Evolutionary conservation across 2,329 filamentous ascomycete genomes (phyloP).

Genomic region (Penicillium crustosum): DNA sequence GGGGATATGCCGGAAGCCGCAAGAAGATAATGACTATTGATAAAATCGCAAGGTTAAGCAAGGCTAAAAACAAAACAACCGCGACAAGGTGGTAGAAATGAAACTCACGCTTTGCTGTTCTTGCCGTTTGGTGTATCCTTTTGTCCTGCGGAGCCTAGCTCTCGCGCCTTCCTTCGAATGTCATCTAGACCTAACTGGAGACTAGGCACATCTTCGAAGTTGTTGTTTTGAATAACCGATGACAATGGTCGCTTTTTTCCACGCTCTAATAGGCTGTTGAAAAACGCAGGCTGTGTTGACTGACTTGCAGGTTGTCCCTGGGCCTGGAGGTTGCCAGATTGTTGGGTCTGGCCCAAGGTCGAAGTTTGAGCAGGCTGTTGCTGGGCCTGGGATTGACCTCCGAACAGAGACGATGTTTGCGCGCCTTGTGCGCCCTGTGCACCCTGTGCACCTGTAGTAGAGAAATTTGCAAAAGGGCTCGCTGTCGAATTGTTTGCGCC

Average conservation of each 20-base stretch:
- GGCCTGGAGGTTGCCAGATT: constrained; percentile 21
- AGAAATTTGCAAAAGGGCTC: constrained; percentile 27
- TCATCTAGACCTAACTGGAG: constrained; percentile 90
- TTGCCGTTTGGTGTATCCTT: constrained; percentile 43
- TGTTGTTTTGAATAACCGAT: constrained; percentile 55
- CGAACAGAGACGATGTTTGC: constrained; percentile 26
- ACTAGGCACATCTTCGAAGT: constrained; percentile 76
- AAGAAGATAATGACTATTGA: constrained; percentile 77
- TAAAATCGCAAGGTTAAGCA: constrained; percentile 14
- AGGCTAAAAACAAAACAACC: not conserved
- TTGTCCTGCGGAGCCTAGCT: constrained; percentile 66
- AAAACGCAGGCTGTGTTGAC: constrained; percentile 57
- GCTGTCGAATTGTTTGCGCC: constrained; percentile 27
- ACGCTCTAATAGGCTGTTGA: constrained; percentile 63
- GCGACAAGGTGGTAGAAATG: not conserved
- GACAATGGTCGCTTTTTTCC: constrained; percentile 68
- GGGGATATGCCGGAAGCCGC: constrained; percentile 92
- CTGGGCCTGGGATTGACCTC: constrained; percentile 25
- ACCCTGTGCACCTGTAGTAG: constrained; percentile 23
- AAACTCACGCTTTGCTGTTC: constrained; percentile 55
- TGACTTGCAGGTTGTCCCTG: constrained; percentile 31
- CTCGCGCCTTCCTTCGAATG: constrained; percentile 73
- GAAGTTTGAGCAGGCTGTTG: constrained; percentile 25
- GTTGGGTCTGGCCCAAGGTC: constrained; percentile 31
- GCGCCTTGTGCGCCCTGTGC: constrained; percentile 21